These are phyloP conservation scores for Hirschfeldia incana DNA, from an alignment of 345 rosid species.

Conservation along the genomic window DNA sequence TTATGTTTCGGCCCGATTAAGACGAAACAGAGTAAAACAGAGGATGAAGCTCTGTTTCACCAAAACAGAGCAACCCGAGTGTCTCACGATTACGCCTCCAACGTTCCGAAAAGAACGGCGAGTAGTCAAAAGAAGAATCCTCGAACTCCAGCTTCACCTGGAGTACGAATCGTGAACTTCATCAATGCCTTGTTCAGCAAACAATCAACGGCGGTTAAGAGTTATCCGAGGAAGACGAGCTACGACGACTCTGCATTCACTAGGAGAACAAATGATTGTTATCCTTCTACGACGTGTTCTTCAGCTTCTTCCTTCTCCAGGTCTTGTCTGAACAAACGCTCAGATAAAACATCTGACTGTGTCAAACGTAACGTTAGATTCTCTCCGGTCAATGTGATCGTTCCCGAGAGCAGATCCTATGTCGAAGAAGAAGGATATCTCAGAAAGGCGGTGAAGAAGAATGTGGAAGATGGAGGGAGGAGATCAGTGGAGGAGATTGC, in stretches of 20 bases:
- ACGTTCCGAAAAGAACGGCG: neutral
- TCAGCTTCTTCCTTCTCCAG: slow-evolving; percentile 85
- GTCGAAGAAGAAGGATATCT: slow-evolving; percentile 44
- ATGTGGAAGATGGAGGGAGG: slow-evolving; percentile 33
- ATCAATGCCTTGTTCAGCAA: slow-evolving; percentile 66
- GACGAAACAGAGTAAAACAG: slow-evolving; percentile 45
- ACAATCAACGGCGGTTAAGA: slow-evolving; percentile 41
- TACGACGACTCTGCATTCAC: slow-evolving; percentile 27
- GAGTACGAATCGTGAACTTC: slow-evolving; percentile 63
- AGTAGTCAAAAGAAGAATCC: slow-evolving; percentile 56
- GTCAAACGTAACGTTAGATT: slow-evolving; percentile 64
- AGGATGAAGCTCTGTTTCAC: slow-evolving; percentile 33
- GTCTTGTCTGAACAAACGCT: slow-evolving; percentile 70
- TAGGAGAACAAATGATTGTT: slow-evolving; percentile 27
- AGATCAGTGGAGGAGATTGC: slow-evolving; percentile 70
- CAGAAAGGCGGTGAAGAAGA: slow-evolving; percentile 47
- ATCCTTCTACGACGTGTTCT: slow-evolving; percentile 61
- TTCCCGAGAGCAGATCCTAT: slow-evolving; percentile 2
- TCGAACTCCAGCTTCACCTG: slow-evolving; percentile 87
- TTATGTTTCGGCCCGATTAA: slow-evolving; percentile 43
- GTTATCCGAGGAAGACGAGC: slow-evolving; percentile 36
- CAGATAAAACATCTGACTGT: slow-evolving; percentile 56
- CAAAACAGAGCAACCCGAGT: slow-evolving; percentile 46
- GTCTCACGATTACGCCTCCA: slow-evolving; percentile 31
- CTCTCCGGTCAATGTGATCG: slow-evolving; percentile 65